These are phyloP conservation scores for Thalassiosira ordinaria DNA, from an alignment of 352 stramenopile genomes.

Conservation along the genomic window DNA sequence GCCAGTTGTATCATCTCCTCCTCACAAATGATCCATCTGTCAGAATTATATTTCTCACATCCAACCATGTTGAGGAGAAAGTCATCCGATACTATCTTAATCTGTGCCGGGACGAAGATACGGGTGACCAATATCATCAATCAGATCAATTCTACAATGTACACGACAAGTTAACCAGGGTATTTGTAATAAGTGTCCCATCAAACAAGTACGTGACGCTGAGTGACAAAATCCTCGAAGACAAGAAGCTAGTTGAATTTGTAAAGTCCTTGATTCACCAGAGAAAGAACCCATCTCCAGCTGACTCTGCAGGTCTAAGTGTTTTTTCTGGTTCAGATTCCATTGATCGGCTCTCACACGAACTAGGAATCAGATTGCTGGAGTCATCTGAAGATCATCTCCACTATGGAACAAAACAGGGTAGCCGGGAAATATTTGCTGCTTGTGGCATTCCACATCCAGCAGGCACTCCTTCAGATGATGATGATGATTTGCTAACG, in stretches of 20 bases:
- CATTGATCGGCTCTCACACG: slow-evolving; percentile 31
- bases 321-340: slow-evolving; percentile 38
- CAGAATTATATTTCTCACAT: slow-evolving; percentile 40
- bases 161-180: slow-evolving; percentile 29
- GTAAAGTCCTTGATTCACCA: slow-evolving; percentile 16
- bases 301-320: slow-evolving; percentile 15
- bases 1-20: slow-evolving; percentile 48
- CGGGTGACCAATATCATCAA: not conserved
- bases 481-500: slow-evolving; percentile 43
- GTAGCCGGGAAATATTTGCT: slow-evolving; percentile 39
- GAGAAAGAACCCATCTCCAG: not conserved
- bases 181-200: slow-evolving; percentile 38
- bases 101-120: slow-evolving; percentile 12
- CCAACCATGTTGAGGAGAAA: slow-evolving; percentile 23
- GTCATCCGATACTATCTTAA: slow-evolving; percentile 43
- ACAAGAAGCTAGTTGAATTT: slow-evolving; percentile 9
- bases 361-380: slow-evolving; percentile 36
- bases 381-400: slow-evolving; percentile 34
- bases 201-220: slow-evolving; percentile 19
- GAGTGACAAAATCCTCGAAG: slow-evolving; percentile 33
- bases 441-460: slow-evolving; percentile 31
- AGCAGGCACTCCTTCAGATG: slow-evolving; percentile 27
- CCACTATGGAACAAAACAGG: slow-evolving; percentile 49
- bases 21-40: slow-evolving; percentile 34
- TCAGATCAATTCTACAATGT: slow-evolving; percentile 15